Base-by-base conservation (phyloP, 495 filamentous ascomycete genomes). In the Xylaria telfairii region DNA sequence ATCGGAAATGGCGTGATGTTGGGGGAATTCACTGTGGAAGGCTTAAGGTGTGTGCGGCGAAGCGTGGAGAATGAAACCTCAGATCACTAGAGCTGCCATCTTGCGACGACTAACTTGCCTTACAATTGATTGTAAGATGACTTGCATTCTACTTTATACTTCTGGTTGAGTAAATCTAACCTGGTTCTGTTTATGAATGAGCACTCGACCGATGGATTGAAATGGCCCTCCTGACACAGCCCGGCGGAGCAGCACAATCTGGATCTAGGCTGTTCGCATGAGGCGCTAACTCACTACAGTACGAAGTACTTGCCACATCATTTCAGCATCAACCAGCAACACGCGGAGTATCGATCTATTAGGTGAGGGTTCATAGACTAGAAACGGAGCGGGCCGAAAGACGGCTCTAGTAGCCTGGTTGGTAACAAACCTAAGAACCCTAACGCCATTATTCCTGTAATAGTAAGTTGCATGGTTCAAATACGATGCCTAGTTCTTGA, bases 381-480 rank as follows among this genome's bases (percentile, higher is more conserved):
- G 30, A 51, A 49, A 26, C 62, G 62, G 47, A 66, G 32, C 64
- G 64, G 64, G 64, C 64, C 64, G 64, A 53, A 47, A 21, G 17
- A 21, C 6, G 28, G 47, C 30, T 1, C 64, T n/a, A 34, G 6
- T 26, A 42, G n/a, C 10, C 21, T 26, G 47, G 13, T 24, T 32
- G 17, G 6, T 21, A 32, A 51, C 37, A 13, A 24, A 61, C 21
- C 42, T 12, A 26, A 41, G 57, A 61, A n/a, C 21, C 32, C 30
- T 37, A 19, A 10, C 28, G 15, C 4, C 17, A 19, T n/a, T 4
- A 17, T 59, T 37, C 19, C 53, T 34, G 15, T 57, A 57, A 30
- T 17, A 34, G 28, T 30, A 32, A 34, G 13, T 19, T 57, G 28
- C 47, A 12, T 51, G 10, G 9, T 26, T 26, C 3, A 51, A 24